Evolutionary conservation across 2,329 filamentous ascomycete genomes (phyloP).

Genomic region (Aspergillus ochraceus): DNA sequence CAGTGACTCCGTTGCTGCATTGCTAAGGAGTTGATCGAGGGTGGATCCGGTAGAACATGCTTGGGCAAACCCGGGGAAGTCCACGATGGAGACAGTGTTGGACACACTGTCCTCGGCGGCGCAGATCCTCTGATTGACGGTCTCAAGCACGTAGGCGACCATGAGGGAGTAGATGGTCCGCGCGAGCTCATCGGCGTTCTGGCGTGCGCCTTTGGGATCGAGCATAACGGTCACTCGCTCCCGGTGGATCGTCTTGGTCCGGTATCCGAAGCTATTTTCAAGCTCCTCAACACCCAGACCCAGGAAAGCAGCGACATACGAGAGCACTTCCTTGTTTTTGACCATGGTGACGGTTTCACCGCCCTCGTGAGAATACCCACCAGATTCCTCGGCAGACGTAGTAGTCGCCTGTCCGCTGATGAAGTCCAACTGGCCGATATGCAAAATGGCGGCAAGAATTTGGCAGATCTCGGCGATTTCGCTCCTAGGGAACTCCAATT

Average conservation of each 20-base stretch:
- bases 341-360: slow-evolving; percentile 81
- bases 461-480: slow-evolving; percentile 98
- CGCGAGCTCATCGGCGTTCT: slow-evolving; percentile 91
- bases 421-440: slow-evolving; percentile 96
- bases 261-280: slow-evolving; percentile 87
- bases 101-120: slow-evolving; percentile 82
- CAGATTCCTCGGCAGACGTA: slow-evolving; percentile 82
- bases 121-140: slow-evolving; percentile 85
- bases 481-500: slow-evolving; percentile 87
- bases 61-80: slow-evolving; percentile 94
- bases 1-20: slow-evolving; percentile 85
- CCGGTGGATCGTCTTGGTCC: slow-evolving; percentile 92
- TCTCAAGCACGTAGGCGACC: slow-evolving; percentile 91
- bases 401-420: slow-evolving; percentile 77
- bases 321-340: slow-evolving; percentile 87
- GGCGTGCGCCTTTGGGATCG: slow-evolving; percentile 83
- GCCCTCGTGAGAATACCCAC: slow-evolving; percentile 93
- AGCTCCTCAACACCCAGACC: slow-evolving; percentile 79
- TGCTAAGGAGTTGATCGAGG: slow-evolving; percentile 90
- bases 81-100: slow-evolving; percentile 92
- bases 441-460: slow-evolving; percentile 88
- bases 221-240: slow-evolving; percentile 99
- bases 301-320: slow-evolving; percentile 88
- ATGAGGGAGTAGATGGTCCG: slow-evolving; percentile 90
- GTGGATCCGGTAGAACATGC: slow-evolving; percentile 78